Conservation (phyloP, 768 basidiomycete species). For the Gyrodon lividus region DNA sequence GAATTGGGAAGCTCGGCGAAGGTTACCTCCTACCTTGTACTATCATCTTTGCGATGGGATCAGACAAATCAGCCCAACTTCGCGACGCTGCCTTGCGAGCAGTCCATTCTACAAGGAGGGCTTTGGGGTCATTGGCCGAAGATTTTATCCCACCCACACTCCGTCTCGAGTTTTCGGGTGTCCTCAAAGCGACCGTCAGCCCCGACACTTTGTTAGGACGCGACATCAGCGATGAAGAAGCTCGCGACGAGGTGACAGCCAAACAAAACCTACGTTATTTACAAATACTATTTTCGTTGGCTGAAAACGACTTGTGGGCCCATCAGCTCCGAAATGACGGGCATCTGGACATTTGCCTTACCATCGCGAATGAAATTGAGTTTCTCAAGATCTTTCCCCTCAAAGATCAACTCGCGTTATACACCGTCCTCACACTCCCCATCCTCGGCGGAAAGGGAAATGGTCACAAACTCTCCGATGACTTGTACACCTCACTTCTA, state of each 20-base stretch:
- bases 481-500: conserved; percentile 1
- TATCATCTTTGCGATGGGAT: conserved; percentile 2
- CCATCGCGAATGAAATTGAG: background rate
- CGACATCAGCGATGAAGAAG: background rate
- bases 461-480: background rate
- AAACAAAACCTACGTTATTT: conserved; percentile 4
- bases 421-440: background rate
- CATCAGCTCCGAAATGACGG: conserved; percentile 1
- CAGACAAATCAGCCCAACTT: conserved; percentile 1
- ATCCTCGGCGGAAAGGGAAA: background rate
- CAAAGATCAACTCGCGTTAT: conserved; percentile 5
- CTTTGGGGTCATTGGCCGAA: background rate
- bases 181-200: background rate
- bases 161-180: background rate
- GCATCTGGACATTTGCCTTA: conserved; percentile 2
- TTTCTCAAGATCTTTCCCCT: conserved; percentile 1
- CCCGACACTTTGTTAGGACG: background rate
- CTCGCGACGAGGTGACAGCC: background rate
- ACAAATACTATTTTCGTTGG: conserved; percentile 5
- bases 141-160: background rate
- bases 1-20: background rate
- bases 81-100: conserved; percentile 4
- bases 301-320: background rate
- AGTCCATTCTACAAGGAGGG: background rate
- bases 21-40: background rate